Percentiles rank a stretch among this genome's conserved stretches.
phyloP scores from a whole-genome alignment of 305 asterid species.

The Solanum aculeatissimum region DNA sequence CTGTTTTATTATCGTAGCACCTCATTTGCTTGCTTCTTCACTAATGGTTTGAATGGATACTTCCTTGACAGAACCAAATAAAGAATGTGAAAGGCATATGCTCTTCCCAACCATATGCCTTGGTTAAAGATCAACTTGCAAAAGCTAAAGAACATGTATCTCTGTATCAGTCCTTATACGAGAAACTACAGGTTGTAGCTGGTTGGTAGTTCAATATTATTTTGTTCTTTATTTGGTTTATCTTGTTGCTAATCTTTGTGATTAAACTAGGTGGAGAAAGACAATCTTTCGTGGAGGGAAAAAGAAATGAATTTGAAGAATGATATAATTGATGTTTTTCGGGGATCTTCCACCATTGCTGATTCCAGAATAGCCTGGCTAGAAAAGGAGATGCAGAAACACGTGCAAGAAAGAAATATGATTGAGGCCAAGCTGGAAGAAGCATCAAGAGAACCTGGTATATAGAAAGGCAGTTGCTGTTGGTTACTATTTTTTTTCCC shows the following conservation, averaged over 20 bases:
- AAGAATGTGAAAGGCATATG: constrained; percentile 60
- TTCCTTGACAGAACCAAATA: constrained; percentile 54
- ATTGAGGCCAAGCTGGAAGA: constrained; percentile 60
- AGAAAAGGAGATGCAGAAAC: constrained; percentile 56
- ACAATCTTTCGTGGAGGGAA: constrained; percentile 78
- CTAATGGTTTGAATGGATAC: constrained; percentile 10
- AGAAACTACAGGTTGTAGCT: constrained; percentile 82
- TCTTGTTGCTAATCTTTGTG: constrained; percentile 2
- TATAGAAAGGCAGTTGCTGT: neutral
- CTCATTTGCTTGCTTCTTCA: neutral
- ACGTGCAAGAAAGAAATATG: constrained; percentile 33
- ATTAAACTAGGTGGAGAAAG: constrained; percentile 65
- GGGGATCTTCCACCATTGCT: constrained; percentile 58
- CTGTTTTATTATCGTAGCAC: constrained; percentile 1
- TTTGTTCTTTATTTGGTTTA: constrained; percentile 4
- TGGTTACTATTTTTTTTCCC: neutral
- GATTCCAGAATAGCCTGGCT: constrained; percentile 68
- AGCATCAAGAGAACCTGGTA: constrained; percentile 84
- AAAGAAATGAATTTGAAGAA: constrained; percentile 66
- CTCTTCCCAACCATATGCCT: constrained; percentile 63
- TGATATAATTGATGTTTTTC: constrained; percentile 68
- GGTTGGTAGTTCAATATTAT: constrained; percentile 19
- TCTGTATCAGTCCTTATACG: constrained; percentile 65
- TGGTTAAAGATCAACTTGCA: constrained; percentile 64
- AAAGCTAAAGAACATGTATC: constrained; percentile 64